phyloP scores from a whole-genome alignment of 768 basidiomycete genomes.

The Podaxis pistillaris region DNA sequence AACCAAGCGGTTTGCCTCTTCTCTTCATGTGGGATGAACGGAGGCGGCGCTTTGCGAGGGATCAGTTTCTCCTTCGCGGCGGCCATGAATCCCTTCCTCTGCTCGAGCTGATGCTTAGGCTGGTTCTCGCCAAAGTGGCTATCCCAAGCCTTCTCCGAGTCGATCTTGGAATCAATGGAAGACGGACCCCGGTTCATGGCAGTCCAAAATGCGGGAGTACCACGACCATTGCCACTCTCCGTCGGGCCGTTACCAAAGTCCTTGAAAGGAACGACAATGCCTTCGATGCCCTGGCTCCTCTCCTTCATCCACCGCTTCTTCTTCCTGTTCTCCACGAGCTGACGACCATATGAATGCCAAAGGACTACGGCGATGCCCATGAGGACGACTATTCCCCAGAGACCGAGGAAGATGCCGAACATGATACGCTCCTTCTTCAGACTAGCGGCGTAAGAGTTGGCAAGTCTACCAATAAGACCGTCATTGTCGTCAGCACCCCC shows the following conservation, averaged over 20 bases:
- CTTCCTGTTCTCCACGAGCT: slow-evolving; percentile 43
- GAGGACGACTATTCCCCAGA: slow-evolving; percentile 83
- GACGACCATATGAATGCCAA: slow-evolving; percentile 66
- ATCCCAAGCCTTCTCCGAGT: slow-evolving; percentile 1
- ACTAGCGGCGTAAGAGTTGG: slow-evolving; percentile 67
- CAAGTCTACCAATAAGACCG: slow-evolving; percentile 70
- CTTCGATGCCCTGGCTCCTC: slow-evolving; percentile 42
- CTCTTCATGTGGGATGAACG: slow-evolving; percentile 10
- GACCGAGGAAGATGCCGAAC: slow-evolving; percentile 76
- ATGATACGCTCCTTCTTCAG: slow-evolving; percentile 82
- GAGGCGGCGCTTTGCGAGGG: slow-evolving; percentile 3
- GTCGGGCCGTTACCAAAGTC: slow-evolving; percentile 15
- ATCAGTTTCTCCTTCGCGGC: slow-evolving; percentile 7
- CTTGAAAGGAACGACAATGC: slow-evolving; percentile 37
- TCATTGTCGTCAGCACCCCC: slow-evolving; percentile 46
- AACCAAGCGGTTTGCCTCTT: slow-evolving; percentile 30
- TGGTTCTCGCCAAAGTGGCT: slow-evolving; percentile 16
- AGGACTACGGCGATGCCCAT: slow-evolving; percentile 71
- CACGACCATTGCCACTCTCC: slow-evolving; percentile 10
- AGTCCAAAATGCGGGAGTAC: neutral
- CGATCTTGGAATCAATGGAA: neutral
- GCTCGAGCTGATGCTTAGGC: slow-evolving; percentile 18
- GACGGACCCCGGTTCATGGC: neutral
- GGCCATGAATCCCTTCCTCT: slow-evolving; percentile 16
- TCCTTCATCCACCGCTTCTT: slow-evolving; percentile 52